These are phyloP conservation scores for Dactylorhiza incarnata DNA, from an alignment of 106 monocot genomes.

Conservation along the genomic window DNA sequence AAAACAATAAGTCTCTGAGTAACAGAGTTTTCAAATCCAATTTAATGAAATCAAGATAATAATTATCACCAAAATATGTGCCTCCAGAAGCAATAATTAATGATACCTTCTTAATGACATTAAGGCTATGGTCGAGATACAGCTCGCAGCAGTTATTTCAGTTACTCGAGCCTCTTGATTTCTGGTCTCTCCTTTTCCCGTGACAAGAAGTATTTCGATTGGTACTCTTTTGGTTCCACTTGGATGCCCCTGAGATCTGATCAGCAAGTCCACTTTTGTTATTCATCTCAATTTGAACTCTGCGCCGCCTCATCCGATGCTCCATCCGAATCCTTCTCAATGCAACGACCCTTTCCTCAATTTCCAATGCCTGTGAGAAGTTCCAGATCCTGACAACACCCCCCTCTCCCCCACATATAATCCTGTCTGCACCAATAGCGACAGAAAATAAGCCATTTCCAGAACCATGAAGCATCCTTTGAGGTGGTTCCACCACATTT, in stretches of 20 bases:
- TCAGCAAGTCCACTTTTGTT: conserved; percentile 30
- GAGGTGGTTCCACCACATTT: conserved; percentile 45
- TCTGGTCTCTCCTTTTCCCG: conserved; percentile 29
- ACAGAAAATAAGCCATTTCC: conserved; percentile 53
- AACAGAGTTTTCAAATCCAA: neutral
- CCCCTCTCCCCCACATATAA: conserved; percentile 71
- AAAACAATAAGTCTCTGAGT: neutral
- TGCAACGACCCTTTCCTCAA: conserved; percentile 51
- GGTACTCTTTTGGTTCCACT: conserved; percentile 41
- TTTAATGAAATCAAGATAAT: conserved; percentile 1
- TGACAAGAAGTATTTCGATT: conserved; percentile 45
- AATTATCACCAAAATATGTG: neutral
- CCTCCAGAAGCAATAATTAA: neutral
- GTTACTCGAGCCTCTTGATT: conserved; percentile 4
- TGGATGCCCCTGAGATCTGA: conserved; percentile 42
- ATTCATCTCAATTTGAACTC: conserved; percentile 56
- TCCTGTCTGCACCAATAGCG: conserved; percentile 59
- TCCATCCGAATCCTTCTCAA: conserved; percentile 44
- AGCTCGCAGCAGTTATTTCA: neutral
- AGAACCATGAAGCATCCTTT: conserved; percentile 78
- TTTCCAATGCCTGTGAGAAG: conserved; percentile 73
- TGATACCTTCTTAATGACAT: neutral
- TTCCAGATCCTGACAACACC: conserved; percentile 71
- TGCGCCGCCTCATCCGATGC: conserved; percentile 71
- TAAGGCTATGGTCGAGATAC: neutral